Evolutionary conservation across 75 land plant genomes (phyloP), one percentile per base, ranked within the genome.

Genomic region (Pinus taeda): DNA sequence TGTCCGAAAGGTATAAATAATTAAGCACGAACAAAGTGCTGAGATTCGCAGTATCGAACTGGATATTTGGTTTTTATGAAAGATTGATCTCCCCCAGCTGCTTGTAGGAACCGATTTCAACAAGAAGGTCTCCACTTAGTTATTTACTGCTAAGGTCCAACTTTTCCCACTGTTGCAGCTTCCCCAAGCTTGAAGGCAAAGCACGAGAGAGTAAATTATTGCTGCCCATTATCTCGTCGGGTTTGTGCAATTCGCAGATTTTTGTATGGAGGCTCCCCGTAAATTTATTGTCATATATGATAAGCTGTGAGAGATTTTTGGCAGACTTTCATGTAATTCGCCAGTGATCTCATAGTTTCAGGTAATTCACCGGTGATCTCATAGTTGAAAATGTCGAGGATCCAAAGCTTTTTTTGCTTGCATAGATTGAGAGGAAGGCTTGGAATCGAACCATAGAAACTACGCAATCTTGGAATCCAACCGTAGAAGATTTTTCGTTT

Each of bases 301-400:
- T 56, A 57, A 93, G n/a, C n/a, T n/a, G 64, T 12, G 90, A 87
- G 6, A 92, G 78, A 37, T 84, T 82, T 6, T 69, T 12, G 0
- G 85, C 90, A 26, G 73, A 90, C 92, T 49, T 53, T 60, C 17
- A 14, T 15, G 21, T 92, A 82, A 29, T 95, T 95, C 37, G 92
- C 84, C 15, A 87, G 72, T 33, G 45, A 80, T 15, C 82, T 90
- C 11, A 88, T 82, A 3, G 65, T 61, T 8, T 30, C 60, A 9
- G 97, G 93, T 24, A 94, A 73, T 11, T 21, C 9, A 26, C 95
- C 92, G 4, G 81, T 79, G 62, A 94, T 83, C 14, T 21, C 33
- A 79, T 96, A 93, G 59, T 88, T 26, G 58, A 89, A 80, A 57
- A 93, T 18, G 4, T 90, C 78, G 29, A 95, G 75, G 83, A 89